Evolutionary conservation across 352 stramenopile species (phyloP), one percentile per base, ranked within the genome.

Genomic region (Phytophthora ohioensis): DNA sequence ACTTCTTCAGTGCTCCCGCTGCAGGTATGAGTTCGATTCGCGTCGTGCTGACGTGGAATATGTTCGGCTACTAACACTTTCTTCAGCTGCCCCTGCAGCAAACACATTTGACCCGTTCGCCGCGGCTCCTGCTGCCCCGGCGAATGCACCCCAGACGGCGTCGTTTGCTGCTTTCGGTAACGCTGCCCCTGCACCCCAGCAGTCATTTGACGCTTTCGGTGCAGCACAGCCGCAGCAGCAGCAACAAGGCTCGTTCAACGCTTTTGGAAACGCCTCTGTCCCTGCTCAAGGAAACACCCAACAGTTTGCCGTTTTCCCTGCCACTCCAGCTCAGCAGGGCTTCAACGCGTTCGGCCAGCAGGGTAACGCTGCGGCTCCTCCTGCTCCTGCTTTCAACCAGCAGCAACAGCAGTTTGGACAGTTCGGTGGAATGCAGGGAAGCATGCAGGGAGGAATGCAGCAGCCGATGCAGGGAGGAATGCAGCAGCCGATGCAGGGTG

Each of bases 101-200:
- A 82, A 65, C 55, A 78, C 78, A 47, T 94, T 95, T 46, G 88
- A 95, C 54, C 85, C 88, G 5, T 95, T 95, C 63, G 84, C 80
- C 9, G 62, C 73, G 9, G 59, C 75, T 13, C 67, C 80, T 59
- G 78, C 76, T 34, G 68, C 65, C 17, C 53, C 71, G 34, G 64
- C 55, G 7, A 52, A 52, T 56, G 58, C 68, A 10, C 56, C 72
- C 17, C 69, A 73, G 42, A 71, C 72, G 7, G 51, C 74, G 21
- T 69, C 68, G 21, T 84, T 87, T 48, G 75, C 69, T 53, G 72
- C 71, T 10, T 91, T 89, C 52, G 78, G 68, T 6, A 75, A 73
- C 21, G 41, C 81, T 63, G 51, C 72, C 43, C 27, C 69, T 17
- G 64, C 68, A 0, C 67, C 77, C 27, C 73, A 87, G 48, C 82